Conservation (phyloP, 768 basidiomycete species). For the Termitomyces sp. region DNA sequence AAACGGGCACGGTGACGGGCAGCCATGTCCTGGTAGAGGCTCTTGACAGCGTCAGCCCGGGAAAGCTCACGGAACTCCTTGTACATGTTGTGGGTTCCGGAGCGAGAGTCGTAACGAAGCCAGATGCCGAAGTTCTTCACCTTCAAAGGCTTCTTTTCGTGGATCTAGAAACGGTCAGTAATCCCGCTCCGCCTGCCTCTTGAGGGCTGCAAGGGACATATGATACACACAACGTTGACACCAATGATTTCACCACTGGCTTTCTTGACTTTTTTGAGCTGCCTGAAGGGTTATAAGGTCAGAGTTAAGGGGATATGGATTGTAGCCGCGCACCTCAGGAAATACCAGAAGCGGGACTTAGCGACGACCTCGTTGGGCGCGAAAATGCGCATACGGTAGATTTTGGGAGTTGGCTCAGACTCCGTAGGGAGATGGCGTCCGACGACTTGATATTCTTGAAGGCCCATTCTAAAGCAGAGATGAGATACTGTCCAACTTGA, state of each 20-base stretch:
- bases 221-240: slow-evolving; percentile 91
- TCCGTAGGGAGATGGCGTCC: slow-evolving; percentile 97
- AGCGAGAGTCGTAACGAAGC: slow-evolving; percentile 99
- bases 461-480: slow-evolving; percentile 53
- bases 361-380: slow-evolving; percentile 98
- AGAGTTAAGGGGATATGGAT: background rate
- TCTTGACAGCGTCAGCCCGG: slow-evolving; percentile 93
- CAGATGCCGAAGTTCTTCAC: slow-evolving; percentile 99
- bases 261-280: slow-evolving; percentile 99
- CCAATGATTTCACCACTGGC: slow-evolving; percentile 99
- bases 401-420: slow-evolving; percentile 91
- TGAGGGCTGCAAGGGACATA: slow-evolving; percentile 72
- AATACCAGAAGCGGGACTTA: slow-evolving; percentile 99
- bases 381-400: slow-evolving; percentile 99
- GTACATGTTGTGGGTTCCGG: slow-evolving; percentile 99
- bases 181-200: slow-evolving; percentile 83
- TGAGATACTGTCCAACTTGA: slow-evolving; percentile 7
- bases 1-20: slow-evolving; percentile 98
- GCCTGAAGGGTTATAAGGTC: slow-evolving; percentile 40
- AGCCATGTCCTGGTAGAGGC: slow-evolving; percentile 99
- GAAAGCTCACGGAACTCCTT: slow-evolving; percentile 97
- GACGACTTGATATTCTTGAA: slow-evolving; percentile 94
- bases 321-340: slow-evolving; percentile 64
- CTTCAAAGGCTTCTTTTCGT: slow-evolving; percentile 96
- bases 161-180: slow-evolving; percentile 72